phyloP scores from a whole-genome alignment of 345 rosid genomes.

The Eucalyptus tenuipes region DNA sequence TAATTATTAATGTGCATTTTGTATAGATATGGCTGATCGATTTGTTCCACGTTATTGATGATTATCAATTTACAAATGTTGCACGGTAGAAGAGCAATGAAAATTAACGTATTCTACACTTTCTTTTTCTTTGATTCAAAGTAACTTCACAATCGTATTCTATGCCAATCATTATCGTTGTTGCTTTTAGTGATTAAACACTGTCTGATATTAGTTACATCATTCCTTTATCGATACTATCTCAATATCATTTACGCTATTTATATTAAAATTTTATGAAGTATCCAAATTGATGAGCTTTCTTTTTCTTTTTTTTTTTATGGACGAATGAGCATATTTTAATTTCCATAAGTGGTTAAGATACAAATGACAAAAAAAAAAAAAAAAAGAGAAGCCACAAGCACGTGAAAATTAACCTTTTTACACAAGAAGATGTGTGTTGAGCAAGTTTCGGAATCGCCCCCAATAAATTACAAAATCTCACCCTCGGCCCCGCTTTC shows the following conservation, averaged over 20 bases:
- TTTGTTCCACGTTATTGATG: accelerated
- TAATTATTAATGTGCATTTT: background rate
- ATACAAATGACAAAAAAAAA: background rate
- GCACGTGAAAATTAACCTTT: background rate
- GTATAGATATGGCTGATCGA: background rate
- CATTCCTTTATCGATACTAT: background rate
- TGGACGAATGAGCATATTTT: background rate
- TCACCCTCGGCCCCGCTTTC: background rate
- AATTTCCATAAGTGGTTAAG: background rate
- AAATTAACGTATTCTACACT: accelerated
- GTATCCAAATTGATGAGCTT: background rate
- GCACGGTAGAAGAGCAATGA: background rate
- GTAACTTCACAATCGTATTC: background rate
- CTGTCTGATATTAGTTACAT: background rate
- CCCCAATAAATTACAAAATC: background rate
- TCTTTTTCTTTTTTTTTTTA: accelerated
- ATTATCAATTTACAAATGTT: background rate
- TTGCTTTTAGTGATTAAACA: background rate
- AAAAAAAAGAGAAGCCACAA: background rate
- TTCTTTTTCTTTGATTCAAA: background rate
- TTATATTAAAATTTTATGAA: background rate
- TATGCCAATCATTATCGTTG: background rate
- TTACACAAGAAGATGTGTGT: background rate
- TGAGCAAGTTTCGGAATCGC: background rate
- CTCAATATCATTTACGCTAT: background rate